Evolutionary conservation across 768 basidiomycete genomes (phyloP), one percentile per base, ranked within the genome.

Genomic region (Megacollybia marginata): DNA sequence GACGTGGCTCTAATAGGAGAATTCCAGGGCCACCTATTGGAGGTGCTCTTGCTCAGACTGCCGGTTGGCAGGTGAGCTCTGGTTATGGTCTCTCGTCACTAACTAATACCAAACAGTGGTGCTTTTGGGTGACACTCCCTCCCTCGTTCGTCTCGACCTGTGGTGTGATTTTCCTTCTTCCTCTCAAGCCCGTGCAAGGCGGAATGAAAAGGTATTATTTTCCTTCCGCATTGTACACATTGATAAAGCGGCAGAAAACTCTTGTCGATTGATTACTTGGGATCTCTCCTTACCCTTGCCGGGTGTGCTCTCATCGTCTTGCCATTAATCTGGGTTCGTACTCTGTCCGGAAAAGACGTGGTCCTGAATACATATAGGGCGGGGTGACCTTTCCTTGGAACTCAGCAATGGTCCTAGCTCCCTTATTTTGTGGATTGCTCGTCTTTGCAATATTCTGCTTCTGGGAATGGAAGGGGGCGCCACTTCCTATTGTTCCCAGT

Each of bases 401-500:
- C 7, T 87, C 84, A 0, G 75, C 83, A 0, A 69, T 78, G 2
- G 82, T 92, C 48, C 61, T 87, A 33, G 81, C 70, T 0, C 76
- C 81, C 1, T 62, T 88, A 7, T 62, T 78, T 46, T 72, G 79
- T 1, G 82, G 85, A 0, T 49, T 82, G 18, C 46, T 78, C 0
- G 73, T 82, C 11, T 64, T 80, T 7, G 64, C 55, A 0, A 42
- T 85, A 4, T 91, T 89, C 62, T 75, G 85, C 44, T 48, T 79
- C 34, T 87, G 83, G 74, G 88, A 91, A 64, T 82, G 82, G 76
- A 83, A 79, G 61, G 70, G 81, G 1, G 83, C 85, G 2, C 66
- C 64, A 46, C 70, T 89, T 6, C 88, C 88, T 0, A 84, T 88
- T 48, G 78, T 89, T 4, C 86, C 87, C 5, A 82, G 82, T 82